These are phyloP conservation scores for Talaromyces sp. DNA, from an alignment of 2,329 filamentous ascomycete genomes.

Conservation along the genomic window DNA sequence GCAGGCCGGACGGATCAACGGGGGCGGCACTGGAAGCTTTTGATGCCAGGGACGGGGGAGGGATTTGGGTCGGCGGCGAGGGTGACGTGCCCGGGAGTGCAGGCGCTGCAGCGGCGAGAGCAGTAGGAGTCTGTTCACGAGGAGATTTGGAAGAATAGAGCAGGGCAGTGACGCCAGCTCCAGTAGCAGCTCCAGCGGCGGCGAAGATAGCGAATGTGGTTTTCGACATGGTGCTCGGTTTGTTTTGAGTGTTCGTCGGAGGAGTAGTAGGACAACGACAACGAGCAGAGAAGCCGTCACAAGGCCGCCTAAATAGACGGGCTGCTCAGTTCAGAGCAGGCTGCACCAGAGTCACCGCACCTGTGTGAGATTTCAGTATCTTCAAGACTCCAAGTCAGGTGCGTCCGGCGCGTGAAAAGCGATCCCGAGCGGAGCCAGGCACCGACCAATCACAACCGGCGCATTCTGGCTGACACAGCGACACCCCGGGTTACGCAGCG, in stretches of 20 bases:
- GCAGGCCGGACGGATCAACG: constrained; percentile 70
- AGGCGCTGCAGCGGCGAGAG: constrained; percentile 20
- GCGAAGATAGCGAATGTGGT: constrained; percentile 70
- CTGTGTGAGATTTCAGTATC: not conserved
- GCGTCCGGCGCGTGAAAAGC: constrained; percentile 5
- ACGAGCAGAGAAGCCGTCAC: not conserved
- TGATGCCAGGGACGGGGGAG: constrained; percentile 22
- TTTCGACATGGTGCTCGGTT: constrained; percentile 64
- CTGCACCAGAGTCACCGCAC: not conserved
- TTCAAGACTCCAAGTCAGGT: not conserved
- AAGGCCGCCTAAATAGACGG: not conserved
- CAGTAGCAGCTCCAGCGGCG: constrained; percentile 68
- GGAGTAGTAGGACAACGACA: not conserved
- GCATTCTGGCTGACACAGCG: not conserved
- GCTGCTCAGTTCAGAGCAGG: not conserved
- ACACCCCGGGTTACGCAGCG: not conserved
- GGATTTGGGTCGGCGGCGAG: constrained; percentile 24
- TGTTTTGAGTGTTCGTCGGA: not conserved
- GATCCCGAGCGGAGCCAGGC: not conserved
- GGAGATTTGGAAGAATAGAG: constrained; percentile 58
- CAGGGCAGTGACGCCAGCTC: constrained; percentile 66
- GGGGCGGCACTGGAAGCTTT: constrained; percentile 33
- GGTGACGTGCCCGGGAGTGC: constrained; percentile 34
- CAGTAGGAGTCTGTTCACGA: constrained; percentile 38
- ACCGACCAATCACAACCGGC: constrained; percentile 5